Percentiles rank a stretch among this genome's conserved stretches.
phyloP scores from a whole-genome alignment of 1,284 basidiomycete genomes.

The Irpex sp. region DNA sequence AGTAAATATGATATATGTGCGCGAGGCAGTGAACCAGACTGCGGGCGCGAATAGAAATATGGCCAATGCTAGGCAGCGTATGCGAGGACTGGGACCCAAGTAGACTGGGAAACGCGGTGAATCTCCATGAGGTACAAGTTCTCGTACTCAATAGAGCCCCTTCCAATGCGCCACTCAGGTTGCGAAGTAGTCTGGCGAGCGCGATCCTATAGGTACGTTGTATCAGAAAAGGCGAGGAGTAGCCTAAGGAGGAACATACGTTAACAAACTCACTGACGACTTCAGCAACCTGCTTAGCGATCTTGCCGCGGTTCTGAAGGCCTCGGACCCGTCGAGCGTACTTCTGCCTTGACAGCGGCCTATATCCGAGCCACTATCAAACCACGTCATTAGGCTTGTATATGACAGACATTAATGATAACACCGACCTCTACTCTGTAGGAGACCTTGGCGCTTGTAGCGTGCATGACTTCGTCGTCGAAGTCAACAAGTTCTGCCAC shows the following conservation, averaged over 20 bases:
- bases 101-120: neutral
- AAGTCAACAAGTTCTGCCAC: neutral
- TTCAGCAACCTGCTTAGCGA: neutral
- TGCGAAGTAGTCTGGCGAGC: neutral
- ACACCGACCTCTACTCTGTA: neutral
- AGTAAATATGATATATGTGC: too few relatives aligned
- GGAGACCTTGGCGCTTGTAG: neutral
- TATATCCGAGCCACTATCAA: neutral
- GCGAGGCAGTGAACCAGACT: too few relatives aligned
- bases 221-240: neutral
- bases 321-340: neutral
- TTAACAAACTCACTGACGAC: neutral
- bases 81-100: neutral
- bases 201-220: neutral
- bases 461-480: neutral
- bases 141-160: neutral
- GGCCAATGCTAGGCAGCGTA: neutral
- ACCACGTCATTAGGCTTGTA: neutral
- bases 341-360: neutral
- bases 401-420: neutral
- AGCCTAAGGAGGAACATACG: neutral
- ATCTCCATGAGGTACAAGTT: neutral
- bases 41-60: neutral
- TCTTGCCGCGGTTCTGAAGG: neutral
- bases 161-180: neutral